Conservation (phyloP, 192 early-diverging fungal genomes). For the Diversispora epigaea region DNA sequence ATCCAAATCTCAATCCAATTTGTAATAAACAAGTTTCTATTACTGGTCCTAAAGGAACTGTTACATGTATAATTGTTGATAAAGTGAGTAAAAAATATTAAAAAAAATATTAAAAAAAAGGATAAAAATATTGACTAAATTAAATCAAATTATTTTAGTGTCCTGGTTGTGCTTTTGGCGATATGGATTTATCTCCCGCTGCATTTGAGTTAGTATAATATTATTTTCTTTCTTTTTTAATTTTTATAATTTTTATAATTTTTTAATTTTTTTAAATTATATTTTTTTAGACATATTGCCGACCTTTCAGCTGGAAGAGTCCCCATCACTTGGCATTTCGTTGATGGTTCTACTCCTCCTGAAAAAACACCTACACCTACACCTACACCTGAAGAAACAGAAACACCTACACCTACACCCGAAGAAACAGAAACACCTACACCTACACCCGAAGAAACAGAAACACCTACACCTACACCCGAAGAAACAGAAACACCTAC, state of each 20-base stretch:
- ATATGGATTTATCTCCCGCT: conserved; percentile 50
- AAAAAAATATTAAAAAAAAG: no score
- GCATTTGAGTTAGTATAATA: conserved; percentile 37
- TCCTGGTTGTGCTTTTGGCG: conserved; percentile 40
- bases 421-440: no score
- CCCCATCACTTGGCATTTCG: conserved; percentile 44
- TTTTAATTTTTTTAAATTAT: no score
- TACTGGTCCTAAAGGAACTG: not conserved
- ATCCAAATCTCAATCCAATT: not conserved
- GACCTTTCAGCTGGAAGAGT: conserved; percentile 32
- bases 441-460: no score
- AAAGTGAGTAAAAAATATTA: conserved; percentile 11
- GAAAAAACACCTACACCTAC: no score
- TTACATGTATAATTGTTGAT: not conserved
- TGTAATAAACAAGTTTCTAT: conserved; percentile 4
- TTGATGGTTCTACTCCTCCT: not conserved
- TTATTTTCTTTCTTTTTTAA: no score
- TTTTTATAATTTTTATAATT: no score
- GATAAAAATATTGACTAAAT: no score
- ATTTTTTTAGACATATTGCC: conserved; percentile 31
- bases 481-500: no score
- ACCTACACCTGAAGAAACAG: no score
- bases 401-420: no score
- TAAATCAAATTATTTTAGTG: conserved; percentile 30
- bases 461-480: no score